These are phyloP conservation scores for Suillus paluster DNA, from an alignment of 768 basidiomycete species.

Conservation along the genomic window DNA sequence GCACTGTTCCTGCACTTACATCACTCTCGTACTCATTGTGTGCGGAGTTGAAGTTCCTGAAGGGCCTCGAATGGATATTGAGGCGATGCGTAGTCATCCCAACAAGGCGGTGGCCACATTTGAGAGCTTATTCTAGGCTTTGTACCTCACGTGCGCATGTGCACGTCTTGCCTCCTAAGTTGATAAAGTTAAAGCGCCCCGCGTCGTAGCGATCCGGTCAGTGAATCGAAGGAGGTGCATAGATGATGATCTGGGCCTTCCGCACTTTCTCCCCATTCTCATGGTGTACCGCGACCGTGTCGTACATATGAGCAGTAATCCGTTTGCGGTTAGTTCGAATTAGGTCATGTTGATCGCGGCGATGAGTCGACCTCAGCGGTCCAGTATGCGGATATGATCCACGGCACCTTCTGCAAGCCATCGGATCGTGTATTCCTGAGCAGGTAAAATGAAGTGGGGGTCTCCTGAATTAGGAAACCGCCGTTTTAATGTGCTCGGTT, in stretches of 20 bases:
- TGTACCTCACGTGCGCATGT: not conserved
- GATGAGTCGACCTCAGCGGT: constrained; percentile 5
- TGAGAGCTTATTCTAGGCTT: not conserved
- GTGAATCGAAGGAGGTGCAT: constrained; percentile 1
- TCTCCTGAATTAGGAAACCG: not conserved
- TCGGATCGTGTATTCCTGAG: not conserved
- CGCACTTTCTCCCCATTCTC: constrained; percentile 13
- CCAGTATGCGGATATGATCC: constrained; percentile 3
- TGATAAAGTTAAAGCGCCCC: constrained; percentile 9
- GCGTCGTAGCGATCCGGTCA: not conserved
- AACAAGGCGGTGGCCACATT: constrained; percentile 22
- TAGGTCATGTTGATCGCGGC: constrained; percentile 12
- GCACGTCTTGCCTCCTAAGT: not conserved
- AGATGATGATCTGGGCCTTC: constrained; percentile 6
- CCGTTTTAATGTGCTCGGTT: not conserved
- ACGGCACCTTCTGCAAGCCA: not conserved
- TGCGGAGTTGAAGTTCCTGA: constrained; percentile 7
- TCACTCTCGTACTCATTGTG: constrained; percentile 2
- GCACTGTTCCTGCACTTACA: constrained; percentile 10
- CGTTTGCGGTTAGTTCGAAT: constrained; percentile 10
- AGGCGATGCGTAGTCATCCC: constrained; percentile 42
- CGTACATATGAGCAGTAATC: constrained; percentile 8
- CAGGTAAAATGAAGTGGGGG: constrained; percentile 3
- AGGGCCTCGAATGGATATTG: constrained; percentile 34
- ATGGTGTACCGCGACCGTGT: constrained; percentile 9